Evolutionary conservation across 116 monocot genomes (phyloP).

Genomic region (Thalassia testudinum): DNA sequence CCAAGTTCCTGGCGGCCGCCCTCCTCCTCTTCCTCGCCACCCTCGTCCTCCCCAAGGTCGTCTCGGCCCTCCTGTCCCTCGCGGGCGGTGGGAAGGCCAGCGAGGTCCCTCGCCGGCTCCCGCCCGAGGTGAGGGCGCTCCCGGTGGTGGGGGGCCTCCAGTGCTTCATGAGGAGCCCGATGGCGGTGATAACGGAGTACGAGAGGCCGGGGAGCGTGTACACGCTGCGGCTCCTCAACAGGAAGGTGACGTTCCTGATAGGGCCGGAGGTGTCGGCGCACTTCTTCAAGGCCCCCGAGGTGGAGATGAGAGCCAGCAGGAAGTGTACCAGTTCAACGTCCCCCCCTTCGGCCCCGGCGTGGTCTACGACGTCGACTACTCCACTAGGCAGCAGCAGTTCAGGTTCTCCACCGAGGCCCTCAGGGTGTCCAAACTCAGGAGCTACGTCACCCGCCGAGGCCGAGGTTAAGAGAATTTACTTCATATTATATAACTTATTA

Average conservation of each 20-base stretch:
- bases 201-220: conserved; percentile 77
- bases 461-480: too few species aligned
- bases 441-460: conserved; percentile 92
- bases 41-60: conserved; percentile 36
- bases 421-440: conserved; percentile 68
- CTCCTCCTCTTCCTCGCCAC: conserved; percentile 34
- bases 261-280: conserved; percentile 90
- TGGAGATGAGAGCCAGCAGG: conserved; percentile 92
- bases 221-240: conserved; percentile 56
- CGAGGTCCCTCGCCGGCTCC: conserved; percentile 55
- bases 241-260: conserved; percentile 70
- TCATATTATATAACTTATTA: too few species aligned
- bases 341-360: conserved; percentile 95
- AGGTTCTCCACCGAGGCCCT: conserved; percentile 93
- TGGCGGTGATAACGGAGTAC: conserved; percentile 77
- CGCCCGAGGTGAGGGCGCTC: conserved; percentile 41
- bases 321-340: conserved; percentile 97
- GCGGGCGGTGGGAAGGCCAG: conserved; percentile 6
- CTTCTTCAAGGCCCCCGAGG: conserved; percentile 94
- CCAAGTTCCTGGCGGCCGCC: conserved; percentile 28
- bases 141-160: conserved; percentile 58
- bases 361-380: conserved; percentile 93
- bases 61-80: conserved; percentile 23
- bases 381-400: conserved; percentile 93
- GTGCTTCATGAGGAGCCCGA: conserved; percentile 70